Evolutionary conservation across 306 rosid genomes (phyloP), one percentile per base, ranked within the genome.

Genomic region (Begonia loranthoides): DNA sequence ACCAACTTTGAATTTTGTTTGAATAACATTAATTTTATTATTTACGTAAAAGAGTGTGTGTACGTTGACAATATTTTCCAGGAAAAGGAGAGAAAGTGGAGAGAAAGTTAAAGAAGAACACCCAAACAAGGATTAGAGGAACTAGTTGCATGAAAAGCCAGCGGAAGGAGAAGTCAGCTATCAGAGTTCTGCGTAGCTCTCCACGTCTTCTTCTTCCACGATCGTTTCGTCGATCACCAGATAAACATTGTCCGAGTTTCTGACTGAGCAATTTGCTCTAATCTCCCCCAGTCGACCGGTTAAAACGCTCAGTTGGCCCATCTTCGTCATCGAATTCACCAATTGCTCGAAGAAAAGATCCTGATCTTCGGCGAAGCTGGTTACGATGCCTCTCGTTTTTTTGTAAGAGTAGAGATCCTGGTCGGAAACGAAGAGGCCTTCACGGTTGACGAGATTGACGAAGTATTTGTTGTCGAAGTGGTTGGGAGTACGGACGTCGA

Each of bases 341-440:
- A 76, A 76, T 50, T 76, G 65, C 39, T 76, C 70, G 21, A 79
- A 83, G 70, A 83, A 83, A 16, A 83, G 41, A 0, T 43, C 33
- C 49, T 79, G 79, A 9, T 79, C 13, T 0, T 51, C 9, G 0
- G 84, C 87, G 55, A 83, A 83, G 49, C 56, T 61, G 0, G 13
- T 73, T 1, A 83, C 87, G 17, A 73, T 69, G 0, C 54, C 77
- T 15, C 53, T 74, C 0, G 93, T 79, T 57, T 66, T 69, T 16
- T 50, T 1, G 24, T 68, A 57, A 0, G 14, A 61, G 40, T 50
- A 56, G 56, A 83, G 55, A 38, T 83, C 93, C 40, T 79, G 87
- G 46, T 83, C 84, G 0, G 87, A 83, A 0, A 77, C 75, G 59
- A 83, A 83, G 15, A 79, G 51, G 0, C 87, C 93, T 41, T 83